Evolutionary conservation across 495 filamentous ascomycete species (phyloP).

Genomic region (Penicillium canescens): DNA sequence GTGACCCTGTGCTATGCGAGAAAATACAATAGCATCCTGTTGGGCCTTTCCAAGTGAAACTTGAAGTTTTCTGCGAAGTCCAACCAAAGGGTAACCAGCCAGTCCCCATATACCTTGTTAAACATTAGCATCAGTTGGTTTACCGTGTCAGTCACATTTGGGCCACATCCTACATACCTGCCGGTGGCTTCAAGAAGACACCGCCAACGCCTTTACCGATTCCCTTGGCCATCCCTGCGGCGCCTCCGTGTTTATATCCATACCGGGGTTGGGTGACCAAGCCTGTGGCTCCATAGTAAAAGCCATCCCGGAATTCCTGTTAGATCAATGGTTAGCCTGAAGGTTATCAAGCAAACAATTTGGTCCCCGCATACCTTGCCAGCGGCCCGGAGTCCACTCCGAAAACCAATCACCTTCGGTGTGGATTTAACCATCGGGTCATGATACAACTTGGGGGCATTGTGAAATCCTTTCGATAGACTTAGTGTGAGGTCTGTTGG

Average conservation of each 20-base stretch:
- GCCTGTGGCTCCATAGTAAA: slow-evolving; percentile 73
- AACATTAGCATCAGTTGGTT: slow-evolving; percentile 7
- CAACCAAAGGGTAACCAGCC: slow-evolving; percentile 71
- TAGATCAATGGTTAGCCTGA: slow-evolving; percentile 55
- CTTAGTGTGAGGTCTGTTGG: slow-evolving; percentile 80
- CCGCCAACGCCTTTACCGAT: slow-evolving; percentile 76
- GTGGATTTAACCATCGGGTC: slow-evolving; percentile 68
- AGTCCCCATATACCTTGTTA: slow-evolving; percentile 57
- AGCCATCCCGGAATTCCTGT: slow-evolving; percentile 63
- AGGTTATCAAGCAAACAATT: slow-evolving; percentile 31
- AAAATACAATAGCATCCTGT: slow-evolving; percentile 15
- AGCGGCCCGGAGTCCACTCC: slow-evolving; percentile 63
- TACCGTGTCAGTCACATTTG: not conserved
- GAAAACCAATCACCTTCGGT: slow-evolving; percentile 71
- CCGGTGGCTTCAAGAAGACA: slow-evolving; percentile 67
- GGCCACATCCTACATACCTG: slow-evolving; percentile 47
- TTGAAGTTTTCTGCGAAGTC: slow-evolving; percentile 70
- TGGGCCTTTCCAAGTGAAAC: slow-evolving; percentile 37
- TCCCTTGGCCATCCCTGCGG: slow-evolving; percentile 69
- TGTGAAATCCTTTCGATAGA: slow-evolving; percentile 82
- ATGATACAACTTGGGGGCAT: slow-evolving; percentile 76
- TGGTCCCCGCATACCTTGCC: slow-evolving; percentile 52
- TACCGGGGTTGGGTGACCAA: slow-evolving; percentile 70
- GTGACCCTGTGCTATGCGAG: slow-evolving; percentile 25
- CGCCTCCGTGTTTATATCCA: slow-evolving; percentile 68